These are phyloP conservation scores for Nidularia sp. DNA, from an alignment of 768 basidiomycete species.

Conservation along the genomic window DNA sequence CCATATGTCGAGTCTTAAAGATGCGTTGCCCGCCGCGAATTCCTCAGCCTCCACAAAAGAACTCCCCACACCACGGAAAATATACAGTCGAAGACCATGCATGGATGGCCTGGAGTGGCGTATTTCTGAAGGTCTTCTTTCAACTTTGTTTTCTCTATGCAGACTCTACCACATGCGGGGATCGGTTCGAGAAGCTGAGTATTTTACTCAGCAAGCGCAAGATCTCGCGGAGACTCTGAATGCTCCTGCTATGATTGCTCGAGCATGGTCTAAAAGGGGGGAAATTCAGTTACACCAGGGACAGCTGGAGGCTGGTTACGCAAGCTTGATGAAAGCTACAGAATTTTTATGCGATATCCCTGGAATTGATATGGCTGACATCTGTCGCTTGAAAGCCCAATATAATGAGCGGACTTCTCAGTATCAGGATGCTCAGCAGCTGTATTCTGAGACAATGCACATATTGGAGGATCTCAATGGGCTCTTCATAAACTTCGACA, in stretches of 20 bases:
- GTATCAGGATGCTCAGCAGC: conserved; percentile 40
- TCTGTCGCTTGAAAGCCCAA: conserved; percentile 53
- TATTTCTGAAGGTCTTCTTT: conserved; percentile 66
- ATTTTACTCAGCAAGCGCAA: conserved; percentile 75
- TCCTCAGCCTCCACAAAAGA: conserved; percentile 11
- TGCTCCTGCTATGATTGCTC: conserved; percentile 58
- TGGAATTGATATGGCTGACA: conserved; percentile 56
- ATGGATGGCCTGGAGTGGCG: conserved; percentile 71
- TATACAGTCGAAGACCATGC: conserved; percentile 24
- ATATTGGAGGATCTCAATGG: conserved; percentile 63
- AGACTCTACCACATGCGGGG: conserved; percentile 69
- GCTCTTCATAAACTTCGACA: conserved; percentile 51
- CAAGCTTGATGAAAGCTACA: conserved; percentile 47
- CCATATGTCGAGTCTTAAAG: conserved; percentile 39
- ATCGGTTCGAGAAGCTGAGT: conserved; percentile 80
- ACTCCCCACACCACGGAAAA: conserved; percentile 16
- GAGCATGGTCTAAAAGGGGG: conserved; percentile 62
- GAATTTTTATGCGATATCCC: conserved; percentile 39
- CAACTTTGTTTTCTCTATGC: conserved; percentile 60
- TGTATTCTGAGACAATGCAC: conserved; percentile 52
- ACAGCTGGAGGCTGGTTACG: conserved; percentile 51
- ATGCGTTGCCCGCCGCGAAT: conserved; percentile 30
- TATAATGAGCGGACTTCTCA: conserved; percentile 38
- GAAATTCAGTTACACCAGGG: conserved; percentile 70
- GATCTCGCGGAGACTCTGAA: conserved; percentile 68